A percentile compares a stretch with the other conserved stretches of the same genome.
Conservation (phyloP, 352 stramenopile genomes). For the Pythium scleroteichum region DNA sequence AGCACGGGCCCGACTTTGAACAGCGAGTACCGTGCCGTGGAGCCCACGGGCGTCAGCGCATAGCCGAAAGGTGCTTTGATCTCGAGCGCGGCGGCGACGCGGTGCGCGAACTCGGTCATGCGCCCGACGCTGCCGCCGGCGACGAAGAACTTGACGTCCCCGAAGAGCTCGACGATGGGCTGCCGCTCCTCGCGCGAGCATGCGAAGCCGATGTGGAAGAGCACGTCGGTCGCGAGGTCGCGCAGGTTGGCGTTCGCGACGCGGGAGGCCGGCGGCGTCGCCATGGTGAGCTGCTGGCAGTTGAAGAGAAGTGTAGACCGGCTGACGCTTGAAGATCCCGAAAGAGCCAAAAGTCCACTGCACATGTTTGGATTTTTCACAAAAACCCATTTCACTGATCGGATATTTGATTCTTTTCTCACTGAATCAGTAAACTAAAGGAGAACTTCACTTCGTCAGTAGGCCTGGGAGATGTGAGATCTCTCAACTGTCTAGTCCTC, state of each 20-base stretch:
- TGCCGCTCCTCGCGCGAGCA: constrained; percentile 50
- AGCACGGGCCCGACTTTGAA: constrained; percentile 85
- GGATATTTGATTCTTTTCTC: too few species aligned
- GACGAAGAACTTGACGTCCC: constrained; percentile 81
- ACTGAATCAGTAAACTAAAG: too few species aligned
- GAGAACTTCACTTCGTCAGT: too few species aligned
- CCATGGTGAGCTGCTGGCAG: constrained; percentile 1
- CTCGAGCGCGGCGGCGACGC: constrained; percentile 51
- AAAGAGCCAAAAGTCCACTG: too few species aligned
- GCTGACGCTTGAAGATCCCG: too few species aligned
- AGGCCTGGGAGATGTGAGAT: too few species aligned
- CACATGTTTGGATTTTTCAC: too few species aligned
- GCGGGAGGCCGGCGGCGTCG: constrained; percentile 24
- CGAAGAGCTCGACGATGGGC: constrained; percentile 51
- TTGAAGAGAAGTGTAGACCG: not conserved
- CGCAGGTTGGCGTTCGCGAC: constrained; percentile 67
- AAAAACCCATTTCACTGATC: too few species aligned
- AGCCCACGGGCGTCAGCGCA: constrained; percentile 57
- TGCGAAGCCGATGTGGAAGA: constrained; percentile 78
- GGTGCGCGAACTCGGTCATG: constrained; percentile 71
- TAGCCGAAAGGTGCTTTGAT: constrained; percentile 71
- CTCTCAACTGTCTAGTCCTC: too few species aligned
- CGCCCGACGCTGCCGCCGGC: constrained; percentile 71
- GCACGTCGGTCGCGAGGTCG: constrained; percentile 62
- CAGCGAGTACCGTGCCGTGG: constrained; percentile 69